Conservation (phyloP, 2,329 filamentous ascomycete species). For the Cadophora malorum region DNA sequence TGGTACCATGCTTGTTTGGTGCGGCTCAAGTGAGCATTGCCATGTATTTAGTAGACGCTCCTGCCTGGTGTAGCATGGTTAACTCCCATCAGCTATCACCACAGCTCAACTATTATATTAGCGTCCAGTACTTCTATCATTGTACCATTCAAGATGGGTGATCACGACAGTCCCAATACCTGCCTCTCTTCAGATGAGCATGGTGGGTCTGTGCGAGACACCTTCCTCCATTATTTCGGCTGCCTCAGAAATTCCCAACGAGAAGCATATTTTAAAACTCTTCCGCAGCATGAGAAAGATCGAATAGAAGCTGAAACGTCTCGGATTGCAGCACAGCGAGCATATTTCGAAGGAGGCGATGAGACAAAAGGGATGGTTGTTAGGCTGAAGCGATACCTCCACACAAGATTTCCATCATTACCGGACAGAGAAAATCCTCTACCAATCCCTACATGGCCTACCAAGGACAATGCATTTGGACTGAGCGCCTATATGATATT, state of each 20-base stretch:
- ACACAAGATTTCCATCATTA: conserved; percentile 21
- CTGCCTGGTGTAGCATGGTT: not conserved
- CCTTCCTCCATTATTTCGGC: conserved; percentile 28
- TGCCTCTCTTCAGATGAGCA: conserved; percentile 7
- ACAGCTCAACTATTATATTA: not conserved
- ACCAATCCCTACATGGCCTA: not conserved
- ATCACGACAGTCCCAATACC: not conserved
- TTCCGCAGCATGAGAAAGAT: conserved; percentile 16
- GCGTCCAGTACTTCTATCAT: not conserved
- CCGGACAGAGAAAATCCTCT: conserved; percentile 15
- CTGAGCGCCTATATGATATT: no score
- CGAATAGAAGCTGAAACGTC: conserved; percentile 21
- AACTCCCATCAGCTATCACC: not conserved
- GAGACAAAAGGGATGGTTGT: conserved; percentile 10
- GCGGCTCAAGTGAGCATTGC: not conserved
- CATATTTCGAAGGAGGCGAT: conserved; percentile 14
- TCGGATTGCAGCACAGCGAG: conserved; percentile 16
- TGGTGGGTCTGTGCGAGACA: conserved; percentile 18
- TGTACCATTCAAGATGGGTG: not conserved
- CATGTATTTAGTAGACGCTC: not conserved
- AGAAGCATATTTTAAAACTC: conserved; percentile 12
- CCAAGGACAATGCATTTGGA: conserved; percentile 17
- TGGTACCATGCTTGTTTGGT: not conserved
- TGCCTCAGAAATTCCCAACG: conserved; percentile 21
- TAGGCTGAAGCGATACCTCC: conserved; percentile 1